Evolutionary conservation across 306 rosid species (phyloP).

Genomic region (Trichosanthes cucumerina): DNA sequence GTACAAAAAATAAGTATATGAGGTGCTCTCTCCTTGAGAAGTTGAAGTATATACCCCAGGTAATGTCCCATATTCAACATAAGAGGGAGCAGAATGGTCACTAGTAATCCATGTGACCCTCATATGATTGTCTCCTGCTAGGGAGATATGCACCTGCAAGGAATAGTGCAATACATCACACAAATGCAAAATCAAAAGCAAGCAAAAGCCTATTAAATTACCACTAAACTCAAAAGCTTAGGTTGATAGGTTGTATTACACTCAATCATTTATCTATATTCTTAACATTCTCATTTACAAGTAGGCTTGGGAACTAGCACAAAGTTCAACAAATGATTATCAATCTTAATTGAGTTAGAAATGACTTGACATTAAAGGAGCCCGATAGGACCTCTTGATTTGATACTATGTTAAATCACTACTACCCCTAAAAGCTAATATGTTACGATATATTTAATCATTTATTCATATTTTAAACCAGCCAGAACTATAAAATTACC

Average conservation of each 20-base stretch:
- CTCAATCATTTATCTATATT: neutral
- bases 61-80: conserved; percentile 67
- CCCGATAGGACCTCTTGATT: neutral
- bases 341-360: neutral
- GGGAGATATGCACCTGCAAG: conserved; percentile 74
- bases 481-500: neutral
- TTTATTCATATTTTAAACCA: neutral
- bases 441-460: neutral
- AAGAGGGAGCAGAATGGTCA: conserved; percentile 53
- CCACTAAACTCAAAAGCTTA: no score
- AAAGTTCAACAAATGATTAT: neutral
- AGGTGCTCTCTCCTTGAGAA: conserved; percentile 66
- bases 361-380: neutral
- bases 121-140: conserved; percentile 78
- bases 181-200: neutral
- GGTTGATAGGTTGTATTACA: neutral
- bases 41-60: conserved; percentile 43
- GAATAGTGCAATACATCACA: conserved; percentile 15
- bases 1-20: conserved; percentile 54
- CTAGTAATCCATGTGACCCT: conserved; percentile 66
- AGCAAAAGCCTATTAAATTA: no score
- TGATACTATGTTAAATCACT: no score
- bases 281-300: neutral
- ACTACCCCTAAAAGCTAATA: neutral
- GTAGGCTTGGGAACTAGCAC: neutral